phyloP scores from a whole-genome alignment of 73 alveolate genomes.

The Paramecium tetraurelia region DNA sequence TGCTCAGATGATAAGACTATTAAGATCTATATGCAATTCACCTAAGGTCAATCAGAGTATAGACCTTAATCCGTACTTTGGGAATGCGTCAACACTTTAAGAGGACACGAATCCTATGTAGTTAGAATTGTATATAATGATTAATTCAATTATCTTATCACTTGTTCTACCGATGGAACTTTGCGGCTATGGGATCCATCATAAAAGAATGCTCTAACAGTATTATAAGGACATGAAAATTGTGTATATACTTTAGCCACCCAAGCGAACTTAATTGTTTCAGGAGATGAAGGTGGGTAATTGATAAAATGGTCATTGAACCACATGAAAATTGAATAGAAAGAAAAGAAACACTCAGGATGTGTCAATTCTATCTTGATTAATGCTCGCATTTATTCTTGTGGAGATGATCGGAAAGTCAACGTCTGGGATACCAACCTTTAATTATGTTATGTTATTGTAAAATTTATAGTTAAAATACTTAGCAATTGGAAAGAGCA shows the following conservation, averaged over 20 bases:
- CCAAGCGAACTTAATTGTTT: not conserved
- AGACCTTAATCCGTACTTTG: not conserved
- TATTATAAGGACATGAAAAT: constrained; percentile 16
- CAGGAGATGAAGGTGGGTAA: constrained; percentile 48
- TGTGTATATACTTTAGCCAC: constrained; percentile 32
- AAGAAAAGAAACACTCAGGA: not conserved
- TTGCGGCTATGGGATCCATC: not conserved
- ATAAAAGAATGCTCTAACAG: not conserved
- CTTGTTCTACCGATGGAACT: constrained; percentile 35
- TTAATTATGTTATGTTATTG: not conserved
- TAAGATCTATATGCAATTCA: not conserved
- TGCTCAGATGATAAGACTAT: constrained; percentile 47
- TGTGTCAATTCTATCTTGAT: constrained; percentile 36
- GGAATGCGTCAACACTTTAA: not conserved
- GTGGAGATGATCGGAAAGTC: constrained; percentile 17
- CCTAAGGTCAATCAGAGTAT: not conserved
- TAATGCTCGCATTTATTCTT: not conserved
- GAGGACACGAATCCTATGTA: constrained; percentile 37
- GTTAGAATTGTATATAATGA: constrained; percentile 17
- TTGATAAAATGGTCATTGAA: not conserved
- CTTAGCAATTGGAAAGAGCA: not conserved
- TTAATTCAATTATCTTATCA: not conserved
- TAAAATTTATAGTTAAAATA: not conserved
- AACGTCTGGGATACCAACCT: not conserved
- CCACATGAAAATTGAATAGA: not conserved